These are phyloP conservation scores for Lepidium aucheri DNA, from an alignment of 345 rosid species.

Conservation along the genomic window DNA sequence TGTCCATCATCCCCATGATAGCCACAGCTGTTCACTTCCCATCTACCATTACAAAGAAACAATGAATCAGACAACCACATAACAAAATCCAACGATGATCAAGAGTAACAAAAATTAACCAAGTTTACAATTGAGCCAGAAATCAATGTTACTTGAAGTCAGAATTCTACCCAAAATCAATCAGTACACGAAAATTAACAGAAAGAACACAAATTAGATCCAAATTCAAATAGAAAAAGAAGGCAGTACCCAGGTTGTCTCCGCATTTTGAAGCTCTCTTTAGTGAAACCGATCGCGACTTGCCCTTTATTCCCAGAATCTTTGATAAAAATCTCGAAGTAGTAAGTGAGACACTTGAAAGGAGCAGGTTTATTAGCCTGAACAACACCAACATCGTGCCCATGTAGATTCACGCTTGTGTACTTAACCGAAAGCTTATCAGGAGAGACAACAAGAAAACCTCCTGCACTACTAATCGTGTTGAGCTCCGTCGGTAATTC, in stretches of 20 bases:
- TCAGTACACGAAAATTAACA: not conserved
- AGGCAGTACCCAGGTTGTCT: constrained; percentile 74
- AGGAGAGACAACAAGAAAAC: constrained; percentile 66
- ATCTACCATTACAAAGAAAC: constrained; percentile 38
- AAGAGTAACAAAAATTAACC: no score
- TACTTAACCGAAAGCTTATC: constrained; percentile 82
- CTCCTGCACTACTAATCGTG: constrained; percentile 80
- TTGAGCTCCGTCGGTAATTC: constrained; percentile 79
- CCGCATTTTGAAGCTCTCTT: constrained; percentile 69
- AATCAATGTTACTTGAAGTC: not conserved
- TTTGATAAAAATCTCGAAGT: constrained; percentile 84
- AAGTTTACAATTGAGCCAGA: not conserved
- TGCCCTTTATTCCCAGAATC: constrained; percentile 73
- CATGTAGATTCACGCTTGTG: constrained; percentile 50
- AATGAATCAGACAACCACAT: not conserved
- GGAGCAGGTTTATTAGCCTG: constrained; percentile 87
- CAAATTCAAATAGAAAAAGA: not conserved
- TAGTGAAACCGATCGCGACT: constrained; percentile 80
- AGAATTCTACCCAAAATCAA: not conserved
- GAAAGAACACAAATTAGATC: not conserved
- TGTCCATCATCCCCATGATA: constrained; percentile 95
- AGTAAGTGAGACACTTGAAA: constrained; percentile 59
- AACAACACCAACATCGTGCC: constrained; percentile 81
- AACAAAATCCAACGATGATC: not conserved
- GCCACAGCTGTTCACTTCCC: constrained; percentile 95